Evolutionary conservation across 1,284 basidiomycete species (phyloP), one percentile per base, ranked within the genome.

Genomic region (Mycena sp.): DNA sequence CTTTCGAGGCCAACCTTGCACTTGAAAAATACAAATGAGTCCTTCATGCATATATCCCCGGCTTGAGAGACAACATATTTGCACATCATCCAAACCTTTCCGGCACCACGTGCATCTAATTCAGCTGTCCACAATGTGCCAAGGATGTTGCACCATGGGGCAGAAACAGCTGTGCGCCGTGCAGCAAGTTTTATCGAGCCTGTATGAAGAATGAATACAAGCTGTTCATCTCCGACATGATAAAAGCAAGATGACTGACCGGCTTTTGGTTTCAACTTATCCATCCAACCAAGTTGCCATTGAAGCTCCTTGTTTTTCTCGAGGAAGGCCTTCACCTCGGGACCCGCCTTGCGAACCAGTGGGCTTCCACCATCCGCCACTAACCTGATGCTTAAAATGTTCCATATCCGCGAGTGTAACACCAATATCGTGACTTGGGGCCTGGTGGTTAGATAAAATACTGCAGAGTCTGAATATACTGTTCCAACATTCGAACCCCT

Each of bases 361-460:
- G n/a, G 40, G 17, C 21, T 35, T 35, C 32, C 32, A 35, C 32
- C 32, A 35, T 7, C 32, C 32, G 14, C 32, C 32, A 14, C 32
- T 35, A 35, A 14, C 32, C 32, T 35, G 9, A 7, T 35, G 79
- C 51, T 78, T 76, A 43, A 78, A 57, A 4, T 65, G 56, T 21
- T 79, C 78, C 64, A 76, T 69, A 23, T 67, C 65, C 4, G 70
- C 71, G 25, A 77, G 64, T 16, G 69, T 69, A 0, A 51, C 19
- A 0, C 75, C 76, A 64, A 80, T 81, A 58, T 81, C 75, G 26
- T 70, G 72, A 49, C 77, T 78, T 4, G 79, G 80, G 11, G 80
- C 71, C 9, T 72, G 73, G 41, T 75, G 76, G 60, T 80, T 81
- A 19, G 71, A 75, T 1, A 74, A 65, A 7, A 80, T 64, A 26